Conservation (phyloP, 2,329 filamentous ascomycete species). For the Beauveria sp. region DNA sequence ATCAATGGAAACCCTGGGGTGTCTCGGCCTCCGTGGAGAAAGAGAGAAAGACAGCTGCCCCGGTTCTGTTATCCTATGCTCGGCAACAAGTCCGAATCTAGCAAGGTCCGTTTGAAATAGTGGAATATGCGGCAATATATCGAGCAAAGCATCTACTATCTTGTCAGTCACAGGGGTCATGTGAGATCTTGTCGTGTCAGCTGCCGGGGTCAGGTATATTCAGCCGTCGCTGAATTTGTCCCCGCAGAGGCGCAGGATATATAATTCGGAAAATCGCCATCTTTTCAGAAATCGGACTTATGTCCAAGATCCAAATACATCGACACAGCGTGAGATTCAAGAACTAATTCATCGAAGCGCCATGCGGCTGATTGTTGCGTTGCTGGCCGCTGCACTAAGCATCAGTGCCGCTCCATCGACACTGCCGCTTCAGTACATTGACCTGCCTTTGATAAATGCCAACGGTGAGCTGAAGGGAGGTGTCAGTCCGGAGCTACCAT, state of each 20-base stretch:
- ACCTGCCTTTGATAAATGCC: background rate
- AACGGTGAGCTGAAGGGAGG: constrained; percentile 2
- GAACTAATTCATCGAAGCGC: background rate
- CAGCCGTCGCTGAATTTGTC: background rate
- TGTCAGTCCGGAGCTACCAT: background rate
- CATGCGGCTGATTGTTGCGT: background rate
- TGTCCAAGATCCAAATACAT: background rate
- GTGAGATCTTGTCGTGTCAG: background rate
- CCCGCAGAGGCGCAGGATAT: background rate
- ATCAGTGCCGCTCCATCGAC: background rate
- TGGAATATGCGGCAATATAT: background rate
- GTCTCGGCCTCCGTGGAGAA: too few species aligned
- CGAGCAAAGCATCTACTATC: background rate
- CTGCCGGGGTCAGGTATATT: background rate
- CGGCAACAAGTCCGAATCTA: background rate
- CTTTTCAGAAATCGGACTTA: background rate
- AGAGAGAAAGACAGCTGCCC: background rate
- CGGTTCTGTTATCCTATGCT: background rate
- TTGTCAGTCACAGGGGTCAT: background rate
- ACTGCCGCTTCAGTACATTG: background rate
- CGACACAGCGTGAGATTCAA: too few species aligned
- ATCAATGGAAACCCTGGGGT: too few species aligned
- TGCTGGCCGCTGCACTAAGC: background rate
- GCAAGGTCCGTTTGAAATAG: too few species aligned
- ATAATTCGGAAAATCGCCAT: background rate